phyloP scores from a whole-genome alignment of 257 asterid species.

The Scutellaria barbata region DNA sequence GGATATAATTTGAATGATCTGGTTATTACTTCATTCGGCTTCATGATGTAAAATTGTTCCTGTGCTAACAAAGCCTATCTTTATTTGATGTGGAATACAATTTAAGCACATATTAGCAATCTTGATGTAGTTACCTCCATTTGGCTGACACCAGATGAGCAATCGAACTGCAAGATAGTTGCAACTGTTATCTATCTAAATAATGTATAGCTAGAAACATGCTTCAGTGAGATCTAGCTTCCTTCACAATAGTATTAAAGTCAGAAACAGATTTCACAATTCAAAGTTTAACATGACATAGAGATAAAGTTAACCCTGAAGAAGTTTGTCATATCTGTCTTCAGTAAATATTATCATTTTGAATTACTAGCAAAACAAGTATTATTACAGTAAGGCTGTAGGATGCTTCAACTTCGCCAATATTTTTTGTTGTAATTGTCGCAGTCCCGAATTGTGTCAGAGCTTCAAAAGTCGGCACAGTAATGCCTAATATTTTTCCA shows the following conservation, averaged over 20 bases:
- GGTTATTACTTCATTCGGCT: constrained; percentile 73
- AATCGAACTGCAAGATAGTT: constrained; percentile 78
- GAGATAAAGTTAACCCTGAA: neutral
- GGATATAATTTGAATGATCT: constrained; percentile 91
- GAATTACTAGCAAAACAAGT: constrained; percentile 5
- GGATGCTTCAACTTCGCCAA: constrained; percentile 97
- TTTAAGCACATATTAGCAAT: neutral
- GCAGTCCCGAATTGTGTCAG: constrained; percentile 90
- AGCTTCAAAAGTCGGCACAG: constrained; percentile 90
- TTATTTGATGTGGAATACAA: constrained; percentile 3
- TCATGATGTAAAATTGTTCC: constrained; percentile 96
- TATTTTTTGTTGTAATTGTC: constrained; percentile 79
- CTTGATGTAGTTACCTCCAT: constrained; percentile 74
- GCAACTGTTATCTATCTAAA: neutral
- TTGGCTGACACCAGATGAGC: constrained; percentile 85
- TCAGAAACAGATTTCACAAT: neutral
- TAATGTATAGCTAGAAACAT: neutral
- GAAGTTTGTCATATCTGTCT: neutral
- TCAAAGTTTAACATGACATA: constrained; percentile 5
- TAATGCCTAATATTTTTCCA: constrained; percentile 76
- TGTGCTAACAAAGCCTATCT: constrained; percentile 36
- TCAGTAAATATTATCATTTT: neutral
- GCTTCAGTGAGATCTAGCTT: neutral
- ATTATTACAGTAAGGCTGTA: constrained; percentile 87
- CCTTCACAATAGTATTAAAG: neutral